Evolutionary conservation across 768 basidiomycete genomes (phyloP).

Genomic region (Tricholoma furcatifolium): DNA sequence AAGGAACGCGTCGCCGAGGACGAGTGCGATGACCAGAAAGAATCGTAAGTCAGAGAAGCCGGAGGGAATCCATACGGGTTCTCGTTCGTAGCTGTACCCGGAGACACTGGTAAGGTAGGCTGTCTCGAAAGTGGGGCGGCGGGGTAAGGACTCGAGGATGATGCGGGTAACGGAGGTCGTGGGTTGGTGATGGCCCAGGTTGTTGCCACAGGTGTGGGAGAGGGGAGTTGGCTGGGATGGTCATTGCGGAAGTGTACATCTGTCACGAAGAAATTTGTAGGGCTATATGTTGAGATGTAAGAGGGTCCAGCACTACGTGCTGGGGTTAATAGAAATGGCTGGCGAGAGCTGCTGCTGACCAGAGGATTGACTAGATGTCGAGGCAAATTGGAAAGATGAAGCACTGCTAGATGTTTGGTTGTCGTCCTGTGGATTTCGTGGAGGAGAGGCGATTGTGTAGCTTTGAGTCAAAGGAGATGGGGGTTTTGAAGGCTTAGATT

Average conservation of each 20-base stretch:
- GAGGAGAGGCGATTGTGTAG: constrained; percentile 4
- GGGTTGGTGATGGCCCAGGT: constrained; percentile 6
- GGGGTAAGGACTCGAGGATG: constrained; percentile 15
- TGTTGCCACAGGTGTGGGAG: constrained; percentile 3
- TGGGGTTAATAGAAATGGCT: neutral
- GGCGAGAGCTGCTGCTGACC: neutral
- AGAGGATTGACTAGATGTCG: neutral
- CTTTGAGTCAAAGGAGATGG: constrained; percentile 11
- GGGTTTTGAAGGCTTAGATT: constrained; percentile 28
- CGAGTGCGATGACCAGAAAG: constrained; percentile 61
- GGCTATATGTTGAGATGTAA: neutral
- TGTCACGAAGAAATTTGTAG: neutral
- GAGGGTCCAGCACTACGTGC: constrained; percentile 1
- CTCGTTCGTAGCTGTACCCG: constrained; percentile 4
- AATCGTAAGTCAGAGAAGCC: constrained; percentile 55
- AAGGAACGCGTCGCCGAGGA: constrained; percentile 20
- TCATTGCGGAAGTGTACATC: constrained; percentile 1
- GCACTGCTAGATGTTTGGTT: neutral
- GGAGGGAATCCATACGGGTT: constrained; percentile 27
- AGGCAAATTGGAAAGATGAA: neutral
- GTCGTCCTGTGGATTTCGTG: neutral
- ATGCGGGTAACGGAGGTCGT: constrained; percentile 2
- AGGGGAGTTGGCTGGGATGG: neutral
- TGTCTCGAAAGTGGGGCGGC: constrained; percentile 8
- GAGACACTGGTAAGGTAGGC: constrained; percentile 9